Percentiles rank a stretch among this genome's conserved stretches.
phyloP scores from a whole-genome alignment of 805 yeast genomes.

The Candida sakaeoensis region DNA sequence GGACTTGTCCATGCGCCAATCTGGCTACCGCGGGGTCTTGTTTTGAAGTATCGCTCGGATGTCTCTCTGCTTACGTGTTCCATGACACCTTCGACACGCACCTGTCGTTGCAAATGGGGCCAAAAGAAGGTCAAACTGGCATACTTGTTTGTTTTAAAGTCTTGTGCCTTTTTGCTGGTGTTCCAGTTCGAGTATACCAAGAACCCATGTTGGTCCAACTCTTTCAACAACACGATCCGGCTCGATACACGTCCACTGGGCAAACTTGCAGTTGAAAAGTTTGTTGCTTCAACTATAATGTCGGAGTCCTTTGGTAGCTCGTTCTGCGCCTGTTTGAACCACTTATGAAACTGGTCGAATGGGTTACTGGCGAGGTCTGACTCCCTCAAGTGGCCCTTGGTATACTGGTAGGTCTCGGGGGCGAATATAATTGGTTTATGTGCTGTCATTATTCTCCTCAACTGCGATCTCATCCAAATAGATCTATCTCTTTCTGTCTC shows the following conservation, averaged over 20 bases:
- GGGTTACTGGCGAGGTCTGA: constrained; percentile 57
- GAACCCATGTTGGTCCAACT: constrained; percentile 80
- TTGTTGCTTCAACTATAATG: constrained; percentile 73
- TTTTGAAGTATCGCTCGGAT: constrained; percentile 70
- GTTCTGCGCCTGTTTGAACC: constrained; percentile 58
- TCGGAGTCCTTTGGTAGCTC: constrained; percentile 40
- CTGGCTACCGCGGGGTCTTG: constrained; percentile 89
- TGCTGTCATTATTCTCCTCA: constrained; percentile 7
- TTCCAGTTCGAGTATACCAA: constrained; percentile 91
- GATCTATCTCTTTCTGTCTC: no score
- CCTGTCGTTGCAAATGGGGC: constrained; percentile 88
- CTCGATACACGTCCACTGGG: constrained; percentile 91
- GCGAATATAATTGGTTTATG: constrained; percentile 53
- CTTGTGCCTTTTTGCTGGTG: constrained; percentile 75
- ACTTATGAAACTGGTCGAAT: constrained; percentile 68
- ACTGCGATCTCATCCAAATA: not conserved
- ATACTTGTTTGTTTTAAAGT: constrained; percentile 65
- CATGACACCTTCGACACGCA: constrained; percentile 83
- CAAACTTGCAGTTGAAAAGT: constrained; percentile 80
- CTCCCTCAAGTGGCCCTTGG: constrained; percentile 57
- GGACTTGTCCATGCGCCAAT: constrained; percentile 98
- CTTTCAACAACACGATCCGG: constrained; percentile 82
- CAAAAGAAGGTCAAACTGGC: constrained; percentile 90
- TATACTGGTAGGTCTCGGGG: constrained; percentile 85
- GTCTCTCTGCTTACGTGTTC: constrained; percentile 73